These are phyloP conservation scores for Cryphonectria carpinicola DNA, from an alignment of 2,329 filamentous ascomycete genomes.

Conservation along the genomic window DNA sequence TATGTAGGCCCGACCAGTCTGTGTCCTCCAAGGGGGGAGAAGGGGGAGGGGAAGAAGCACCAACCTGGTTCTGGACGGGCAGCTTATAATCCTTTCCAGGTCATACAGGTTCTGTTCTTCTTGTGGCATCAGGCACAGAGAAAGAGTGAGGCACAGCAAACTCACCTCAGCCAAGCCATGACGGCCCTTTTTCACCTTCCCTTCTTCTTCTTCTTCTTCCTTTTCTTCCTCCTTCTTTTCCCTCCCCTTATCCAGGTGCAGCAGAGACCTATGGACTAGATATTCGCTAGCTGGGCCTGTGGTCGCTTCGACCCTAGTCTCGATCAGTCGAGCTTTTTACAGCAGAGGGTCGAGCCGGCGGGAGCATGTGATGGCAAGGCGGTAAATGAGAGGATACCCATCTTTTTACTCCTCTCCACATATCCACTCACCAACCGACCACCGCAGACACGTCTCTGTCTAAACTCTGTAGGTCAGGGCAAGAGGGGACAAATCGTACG, in stretches of 20 bases:
- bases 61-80: background rate
- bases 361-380: background rate
- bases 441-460: background rate
- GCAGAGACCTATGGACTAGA: background rate
- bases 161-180: background rate
- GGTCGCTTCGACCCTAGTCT: background rate
- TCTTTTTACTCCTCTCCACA: background rate
- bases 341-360: background rate
- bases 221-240: too few species aligned
- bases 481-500: background rate
- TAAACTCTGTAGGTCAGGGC: background rate
- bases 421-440: background rate
- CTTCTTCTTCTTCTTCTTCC: too few species aligned
- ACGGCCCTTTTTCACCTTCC: too few species aligned
- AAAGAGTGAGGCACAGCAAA: too few species aligned
- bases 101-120: background rate
- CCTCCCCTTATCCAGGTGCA: background rate
- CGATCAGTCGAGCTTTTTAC: background rate
- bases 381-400: background rate
- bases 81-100: background rate
- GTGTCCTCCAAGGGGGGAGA: background rate
- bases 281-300: background rate
- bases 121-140: too few species aligned
- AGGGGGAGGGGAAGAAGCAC: background rate
- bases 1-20: background rate